Evolutionary conservation across 495 filamentous ascomycete genomes (phyloP).

Genomic region (Xylaria venustula): DNA sequence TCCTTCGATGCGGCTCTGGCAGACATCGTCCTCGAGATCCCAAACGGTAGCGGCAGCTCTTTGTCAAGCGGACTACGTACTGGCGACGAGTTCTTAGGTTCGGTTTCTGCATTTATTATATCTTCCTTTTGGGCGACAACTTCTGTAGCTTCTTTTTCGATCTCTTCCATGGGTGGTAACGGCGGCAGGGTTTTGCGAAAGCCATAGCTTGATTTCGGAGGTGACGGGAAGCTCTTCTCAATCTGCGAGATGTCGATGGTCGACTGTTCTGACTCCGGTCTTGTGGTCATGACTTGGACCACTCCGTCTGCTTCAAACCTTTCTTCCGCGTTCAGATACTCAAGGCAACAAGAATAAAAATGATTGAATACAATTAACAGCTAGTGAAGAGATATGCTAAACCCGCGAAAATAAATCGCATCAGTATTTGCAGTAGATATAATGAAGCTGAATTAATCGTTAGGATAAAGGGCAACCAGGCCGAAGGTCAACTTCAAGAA

Average conservation of each 20-base stretch:
- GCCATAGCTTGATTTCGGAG: slow-evolving; percentile 16
- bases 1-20: slow-evolving; percentile 22
- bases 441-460: neutral
- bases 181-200: slow-evolving; percentile 26
- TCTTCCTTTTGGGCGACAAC: neutral
- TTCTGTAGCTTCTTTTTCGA: slow-evolving; percentile 10
- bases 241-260: slow-evolving; percentile 19
- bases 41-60: slow-evolving; percentile 11
- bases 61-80: slow-evolving; percentile 5
- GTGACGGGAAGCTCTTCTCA: slow-evolving; percentile 18
- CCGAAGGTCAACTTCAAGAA: slow-evolving; percentile 36
- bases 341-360: too few species aligned
- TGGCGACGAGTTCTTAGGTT: slow-evolving; percentile 11
- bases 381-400: neutral
- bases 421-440: neutral
- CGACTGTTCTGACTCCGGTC: slow-evolving; percentile 18
- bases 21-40: slow-evolving; percentile 4
- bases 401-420: neutral
- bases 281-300: slow-evolving; percentile 7
- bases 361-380: too few species aligned
- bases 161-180: slow-evolving; percentile 22
- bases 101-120: slow-evolving; percentile 1
- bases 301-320: neutral
- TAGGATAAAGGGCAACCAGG: slow-evolving; percentile 25
- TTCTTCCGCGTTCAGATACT: neutral